Conservation (phyloP, 176 grass and related monocot genomes). For the Carex kokanica region DNA sequence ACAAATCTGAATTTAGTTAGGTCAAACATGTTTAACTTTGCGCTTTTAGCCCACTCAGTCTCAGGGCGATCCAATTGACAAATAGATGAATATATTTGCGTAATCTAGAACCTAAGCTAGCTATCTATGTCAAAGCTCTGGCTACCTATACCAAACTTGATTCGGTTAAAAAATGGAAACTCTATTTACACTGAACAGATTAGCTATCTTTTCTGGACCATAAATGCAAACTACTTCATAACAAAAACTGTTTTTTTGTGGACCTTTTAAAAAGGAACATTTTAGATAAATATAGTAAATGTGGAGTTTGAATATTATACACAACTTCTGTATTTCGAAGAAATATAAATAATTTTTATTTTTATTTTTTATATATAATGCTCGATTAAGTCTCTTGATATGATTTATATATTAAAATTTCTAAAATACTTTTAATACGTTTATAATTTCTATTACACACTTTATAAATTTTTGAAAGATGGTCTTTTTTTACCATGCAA, state of each 20-base stretch:
- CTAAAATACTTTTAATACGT: too few species aligned
- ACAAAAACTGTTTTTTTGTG: not conserved
- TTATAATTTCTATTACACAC: too few species aligned
- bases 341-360: too few species aligned
- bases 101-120: not conserved
- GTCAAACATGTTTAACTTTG: not conserved
- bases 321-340: too few species aligned
- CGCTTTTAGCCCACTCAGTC: not conserved
- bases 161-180: not conserved
- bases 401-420: too few species aligned
- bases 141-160: not conserved
- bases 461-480: too few species aligned
- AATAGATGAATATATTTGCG: not conserved
- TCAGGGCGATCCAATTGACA: not conserved
- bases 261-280: not conserved
- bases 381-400: too few species aligned
- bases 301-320: not conserved
- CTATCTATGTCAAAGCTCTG: too few species aligned
- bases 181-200: not conserved
- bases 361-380: too few species aligned
- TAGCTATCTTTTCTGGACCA: too few species aligned
- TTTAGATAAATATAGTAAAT: not conserved
- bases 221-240: too few species aligned
- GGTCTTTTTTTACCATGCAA: too few species aligned
- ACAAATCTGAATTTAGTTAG: not conserved